Evolutionary conservation across 495 filamentous ascomycete species (phyloP).

Genomic region (Neurospora sp.): DNA sequence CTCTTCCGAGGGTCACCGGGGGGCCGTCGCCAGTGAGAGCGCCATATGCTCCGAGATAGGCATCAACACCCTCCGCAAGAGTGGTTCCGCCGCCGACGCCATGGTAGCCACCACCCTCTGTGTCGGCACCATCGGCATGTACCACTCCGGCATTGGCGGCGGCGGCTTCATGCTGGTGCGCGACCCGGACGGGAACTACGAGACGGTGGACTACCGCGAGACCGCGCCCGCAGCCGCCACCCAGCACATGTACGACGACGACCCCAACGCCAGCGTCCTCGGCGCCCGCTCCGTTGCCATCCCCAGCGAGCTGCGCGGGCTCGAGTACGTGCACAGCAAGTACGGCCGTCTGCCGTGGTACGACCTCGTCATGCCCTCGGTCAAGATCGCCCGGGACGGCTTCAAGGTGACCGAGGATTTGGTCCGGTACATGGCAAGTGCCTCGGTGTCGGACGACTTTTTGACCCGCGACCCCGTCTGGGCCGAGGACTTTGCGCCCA

Average conservation of each 20-base stretch:
- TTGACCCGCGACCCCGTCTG: slow-evolving; percentile 62
- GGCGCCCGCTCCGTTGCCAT: slow-evolving; percentile 49
- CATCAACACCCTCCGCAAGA: slow-evolving; percentile 54
- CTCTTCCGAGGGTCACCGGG: slow-evolving; percentile 23
- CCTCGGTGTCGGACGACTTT: slow-evolving; percentile 42
- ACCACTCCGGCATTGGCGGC: slow-evolving; percentile 79
- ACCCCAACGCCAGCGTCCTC: slow-evolving; percentile 26
- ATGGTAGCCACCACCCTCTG: slow-evolving; percentile 64
- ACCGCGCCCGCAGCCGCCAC: slow-evolving; percentile 68
- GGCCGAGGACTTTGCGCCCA: slow-evolving; percentile 82
- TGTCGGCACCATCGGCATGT: slow-evolving; percentile 75
- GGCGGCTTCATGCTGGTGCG: slow-evolving; percentile 82
- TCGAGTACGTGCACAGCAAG: slow-evolving; percentile 63
- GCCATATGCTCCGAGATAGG: slow-evolving; percentile 68
- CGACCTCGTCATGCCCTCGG: slow-evolving; percentile 57
- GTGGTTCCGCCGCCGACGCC: slow-evolving; percentile 70
- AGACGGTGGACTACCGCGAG: slow-evolving; percentile 80
- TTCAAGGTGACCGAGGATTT: slow-evolving; percentile 60
- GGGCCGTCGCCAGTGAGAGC: slow-evolving; percentile 75
- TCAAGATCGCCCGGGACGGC: slow-evolving; percentile 63
- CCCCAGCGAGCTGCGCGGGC: slow-evolving; percentile 71
- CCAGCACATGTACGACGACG: slow-evolving; percentile 64
- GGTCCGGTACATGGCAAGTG: slow-evolving; percentile 53
- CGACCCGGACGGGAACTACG: slow-evolving; percentile 51
- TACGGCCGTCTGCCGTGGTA: slow-evolving; percentile 38